Evolutionary conservation across 192 early-diverging fungal species (phyloP), one percentile per base, ranked within the genome.

Genomic region (Chytriomyces sp.): DNA sequence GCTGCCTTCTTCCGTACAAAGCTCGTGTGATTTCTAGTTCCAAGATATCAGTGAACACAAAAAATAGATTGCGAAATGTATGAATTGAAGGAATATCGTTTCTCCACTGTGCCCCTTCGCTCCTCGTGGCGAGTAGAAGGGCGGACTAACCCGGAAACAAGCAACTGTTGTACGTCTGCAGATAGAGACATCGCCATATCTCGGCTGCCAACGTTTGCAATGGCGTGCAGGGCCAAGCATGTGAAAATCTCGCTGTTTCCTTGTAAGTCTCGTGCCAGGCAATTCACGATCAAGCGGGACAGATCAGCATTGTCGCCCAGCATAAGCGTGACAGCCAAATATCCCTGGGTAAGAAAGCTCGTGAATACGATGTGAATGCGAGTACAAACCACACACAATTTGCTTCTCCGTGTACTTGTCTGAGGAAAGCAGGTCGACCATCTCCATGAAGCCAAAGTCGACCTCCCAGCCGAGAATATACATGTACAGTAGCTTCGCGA

Each of bases 401-500:
- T 98, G 96, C 77, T 99, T 99, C 73, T 99, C 98, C 66, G 92
- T 94, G 78, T 94, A 99, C 70, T 96, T 96, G 36, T 70, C 56
- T 67, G 94, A 94, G 28, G 89, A 90, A 57, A 98, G 87, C 56
- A 99, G 83, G 64, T 94, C 92, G 52, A 99, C 91, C 33, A 96
- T 94, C 72, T 99, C 98, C 79, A 93, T 85, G 75, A 98, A 95
- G 44, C 98, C 98, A 86, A 99, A 96, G 79, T 99, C 95, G 54
- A 99, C 90, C 38, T 98, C 93, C 89, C 93, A 99, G 12, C 98
- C 98, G 39, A 98, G 90, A 74, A 99, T 93, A 72, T 96, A 97
- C 94, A 99, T 99, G 85, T 99, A 99, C 52, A 99, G 77, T 19
- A 99, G 86, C 81, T 99, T 99, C 83, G 93, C 93, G 49, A 99